phyloP scores from a whole-genome alignment of 2,329 filamentous ascomycete genomes.

The Furcasterigmium furcatum region DNA sequence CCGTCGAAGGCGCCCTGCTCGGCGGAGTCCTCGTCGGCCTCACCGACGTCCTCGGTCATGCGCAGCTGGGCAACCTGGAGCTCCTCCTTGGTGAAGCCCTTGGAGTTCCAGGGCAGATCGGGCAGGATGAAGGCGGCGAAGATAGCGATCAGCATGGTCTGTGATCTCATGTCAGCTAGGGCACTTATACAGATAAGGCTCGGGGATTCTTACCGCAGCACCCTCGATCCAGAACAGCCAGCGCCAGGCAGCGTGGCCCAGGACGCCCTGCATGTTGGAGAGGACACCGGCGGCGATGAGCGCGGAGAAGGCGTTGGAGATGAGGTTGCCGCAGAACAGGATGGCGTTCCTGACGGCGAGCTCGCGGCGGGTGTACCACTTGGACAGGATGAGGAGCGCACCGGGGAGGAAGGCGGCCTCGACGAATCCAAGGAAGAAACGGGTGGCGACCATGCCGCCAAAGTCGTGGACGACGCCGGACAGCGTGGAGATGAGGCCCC shows the following conservation, averaged over 20 bases:
- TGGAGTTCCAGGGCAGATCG: slow-evolving; percentile 52
- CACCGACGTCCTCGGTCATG: slow-evolving; percentile 55
- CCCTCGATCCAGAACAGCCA: slow-evolving; percentile 52
- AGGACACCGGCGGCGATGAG: slow-evolving; percentile 57
- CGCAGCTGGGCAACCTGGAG: slow-evolving; percentile 49
- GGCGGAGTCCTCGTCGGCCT: slow-evolving; percentile 48
- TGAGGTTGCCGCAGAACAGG: slow-evolving; percentile 56
- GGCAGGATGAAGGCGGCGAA: slow-evolving; percentile 45
- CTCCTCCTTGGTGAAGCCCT: slow-evolving; percentile 59
- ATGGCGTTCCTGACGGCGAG: slow-evolving; percentile 52
- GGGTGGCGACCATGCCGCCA: slow-evolving; percentile 48
- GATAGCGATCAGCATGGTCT: slow-evolving; percentile 47
- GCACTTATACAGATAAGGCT: too few relatives aligned
- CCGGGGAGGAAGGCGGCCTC: slow-evolving; percentile 65
- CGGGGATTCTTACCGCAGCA: too few relatives aligned
- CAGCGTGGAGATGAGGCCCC: slow-evolving; percentile 59
- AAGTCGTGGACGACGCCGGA: slow-evolving; percentile 51
- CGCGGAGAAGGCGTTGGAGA: slow-evolving; percentile 58
- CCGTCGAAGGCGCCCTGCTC: slow-evolving; percentile 50
- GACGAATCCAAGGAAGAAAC: slow-evolving; percentile 59
- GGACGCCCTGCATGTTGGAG: slow-evolving; percentile 52
- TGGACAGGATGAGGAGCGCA: slow-evolving; percentile 59
- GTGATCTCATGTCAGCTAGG: too few relatives aligned
- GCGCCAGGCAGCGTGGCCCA: slow-evolving; percentile 54
- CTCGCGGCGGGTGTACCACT: slow-evolving; percentile 64